These are phyloP conservation scores for Mycena capillaripes DNA, from an alignment of 768 basidiomycete genomes.

Conservation along the genomic window DNA sequence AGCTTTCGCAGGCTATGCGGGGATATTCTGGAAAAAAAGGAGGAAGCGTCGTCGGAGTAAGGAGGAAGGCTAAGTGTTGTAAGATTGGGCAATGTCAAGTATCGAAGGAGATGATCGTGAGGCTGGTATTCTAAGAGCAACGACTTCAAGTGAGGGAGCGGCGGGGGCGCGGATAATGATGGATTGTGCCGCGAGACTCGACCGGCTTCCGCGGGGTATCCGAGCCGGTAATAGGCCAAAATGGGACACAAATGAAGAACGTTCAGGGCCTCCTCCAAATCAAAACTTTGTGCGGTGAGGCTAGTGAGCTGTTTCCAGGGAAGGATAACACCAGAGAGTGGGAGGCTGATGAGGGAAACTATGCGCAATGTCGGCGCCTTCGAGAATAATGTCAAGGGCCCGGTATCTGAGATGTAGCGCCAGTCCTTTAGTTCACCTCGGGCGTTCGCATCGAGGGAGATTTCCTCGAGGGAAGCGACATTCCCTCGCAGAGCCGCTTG, in stretches of 20 bases:
- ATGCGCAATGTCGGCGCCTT: not conserved
- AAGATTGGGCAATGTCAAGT: constrained; percentile 1
- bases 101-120: not conserved
- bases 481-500: not conserved
- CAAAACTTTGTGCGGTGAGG: not conserved
- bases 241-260: not conserved
- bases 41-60: not conserved
- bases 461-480: not conserved
- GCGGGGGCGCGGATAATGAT: not conserved
- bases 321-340: not conserved
- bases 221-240: constrained; percentile 2
- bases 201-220: not conserved
- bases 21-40: constrained; percentile 1
- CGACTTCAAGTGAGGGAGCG: not conserved
- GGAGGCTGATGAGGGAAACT: constrained; percentile 2
- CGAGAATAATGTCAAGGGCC: not conserved
- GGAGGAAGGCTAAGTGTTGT: constrained; percentile 4
- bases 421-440: not conserved
- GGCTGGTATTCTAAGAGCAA: not conserved
- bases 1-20: not conserved
- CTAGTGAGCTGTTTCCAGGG: not conserved
- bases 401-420: not conserved
- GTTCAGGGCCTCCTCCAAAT: constrained; percentile 2
- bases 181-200: not conserved
- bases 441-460: not conserved